A percentile compares a stretch with the other conserved stretches of the same genome.
Evolutionary conservation across 2,329 filamentous ascomycete genomes (phyloP).

Genomic region (Penicillium sclerotigenum): DNA sequence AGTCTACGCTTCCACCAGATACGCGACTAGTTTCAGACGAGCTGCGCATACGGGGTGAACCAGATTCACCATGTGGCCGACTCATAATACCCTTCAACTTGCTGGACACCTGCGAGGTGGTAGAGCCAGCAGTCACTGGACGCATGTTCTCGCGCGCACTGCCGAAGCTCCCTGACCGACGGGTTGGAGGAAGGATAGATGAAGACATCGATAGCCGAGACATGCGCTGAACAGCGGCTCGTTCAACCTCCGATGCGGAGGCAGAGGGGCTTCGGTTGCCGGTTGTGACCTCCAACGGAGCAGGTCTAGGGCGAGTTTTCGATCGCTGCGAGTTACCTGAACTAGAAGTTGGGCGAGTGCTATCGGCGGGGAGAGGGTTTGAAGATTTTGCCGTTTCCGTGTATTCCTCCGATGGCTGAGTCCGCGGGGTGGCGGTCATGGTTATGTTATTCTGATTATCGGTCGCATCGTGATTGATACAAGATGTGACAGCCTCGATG

Average conservation of each 20-base stretch:
- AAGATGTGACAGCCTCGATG: conserved; percentile 23
- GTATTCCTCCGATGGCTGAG: neutral
- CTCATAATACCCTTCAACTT: conserved; percentile 45
- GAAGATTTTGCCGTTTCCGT: neutral
- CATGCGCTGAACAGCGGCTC: conserved; percentile 43
- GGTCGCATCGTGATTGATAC: conserved; percentile 10
- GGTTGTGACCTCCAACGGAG: conserved; percentile 22
- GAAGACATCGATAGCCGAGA: conserved; percentile 31
- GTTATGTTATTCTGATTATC: conserved; percentile 16
- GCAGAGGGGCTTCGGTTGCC: conserved; percentile 24
- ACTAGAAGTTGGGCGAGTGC: conserved; percentile 25
- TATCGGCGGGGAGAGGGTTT: conserved; percentile 8
- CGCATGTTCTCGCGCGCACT: conserved; percentile 37
- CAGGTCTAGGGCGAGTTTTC: conserved; percentile 27
- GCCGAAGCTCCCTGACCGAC: conserved; percentile 41
- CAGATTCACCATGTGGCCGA: conserved; percentile 29
- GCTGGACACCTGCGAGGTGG: conserved; percentile 40
- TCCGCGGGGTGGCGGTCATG: conserved; percentile 9
- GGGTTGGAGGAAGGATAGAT: conserved; percentile 26
- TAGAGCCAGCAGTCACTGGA: conserved; percentile 40
- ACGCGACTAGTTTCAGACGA: conserved; percentile 38
- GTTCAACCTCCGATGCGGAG: conserved; percentile 28
- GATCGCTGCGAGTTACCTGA: conserved; percentile 31
- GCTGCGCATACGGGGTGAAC: conserved; percentile 32
- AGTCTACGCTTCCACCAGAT: conserved; percentile 29